A percentile compares a stretch with the other conserved stretches of the same genome.
Evolutionary conservation across 1,284 basidiomycete species (phyloP).

Genomic region (Ceratorhiza oryzae-sativae): DNA sequence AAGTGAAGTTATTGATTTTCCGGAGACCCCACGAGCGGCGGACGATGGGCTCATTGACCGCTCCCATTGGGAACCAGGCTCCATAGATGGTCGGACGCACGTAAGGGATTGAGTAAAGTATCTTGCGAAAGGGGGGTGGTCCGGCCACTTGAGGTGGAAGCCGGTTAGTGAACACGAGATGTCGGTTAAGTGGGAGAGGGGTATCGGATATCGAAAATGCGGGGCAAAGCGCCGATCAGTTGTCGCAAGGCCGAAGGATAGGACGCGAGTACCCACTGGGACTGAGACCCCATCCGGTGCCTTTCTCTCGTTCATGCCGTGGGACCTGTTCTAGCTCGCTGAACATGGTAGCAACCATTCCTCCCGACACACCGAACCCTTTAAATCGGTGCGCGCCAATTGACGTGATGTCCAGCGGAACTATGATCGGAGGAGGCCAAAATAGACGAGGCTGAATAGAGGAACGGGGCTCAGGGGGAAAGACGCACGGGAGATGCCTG

Average conservation of each 20-base stretch:
- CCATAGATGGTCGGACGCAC: conserved; percentile 60
- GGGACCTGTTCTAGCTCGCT: conserved; percentile 59
- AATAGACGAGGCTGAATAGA: background rate
- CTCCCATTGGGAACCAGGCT: conserved; percentile 67
- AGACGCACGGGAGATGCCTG: conserved; percentile 46
- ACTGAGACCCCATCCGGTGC: conserved; percentile 62
- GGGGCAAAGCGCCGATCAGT: too few species aligned
- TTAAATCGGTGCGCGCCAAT: conserved; percentile 60
- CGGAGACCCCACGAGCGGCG: conserved; percentile 78
- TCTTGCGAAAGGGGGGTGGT: conserved; percentile 51
- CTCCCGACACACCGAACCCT: conserved; percentile 67
- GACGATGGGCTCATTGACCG: conserved; percentile 70
- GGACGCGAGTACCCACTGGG: conserved; percentile 55
- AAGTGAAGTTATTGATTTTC: conserved; percentile 46
- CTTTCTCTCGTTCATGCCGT: conserved; percentile 50
- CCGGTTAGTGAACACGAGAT: conserved; percentile 48
- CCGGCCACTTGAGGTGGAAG: background rate
- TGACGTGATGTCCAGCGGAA: conserved; percentile 48
- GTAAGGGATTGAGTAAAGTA: conserved; percentile 60
- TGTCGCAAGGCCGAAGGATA: background rate
- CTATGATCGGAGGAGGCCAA: conserved; percentile 41
- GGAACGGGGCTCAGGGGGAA: background rate
- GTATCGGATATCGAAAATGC: background rate
- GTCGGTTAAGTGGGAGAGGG: background rate
- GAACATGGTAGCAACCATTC: conserved; percentile 67